Percentiles rank a stretch among this genome's conserved stretches.
Conservation (phyloP, 148 eudicot genomes). For the Mesembryanthemum crystallinum region DNA sequence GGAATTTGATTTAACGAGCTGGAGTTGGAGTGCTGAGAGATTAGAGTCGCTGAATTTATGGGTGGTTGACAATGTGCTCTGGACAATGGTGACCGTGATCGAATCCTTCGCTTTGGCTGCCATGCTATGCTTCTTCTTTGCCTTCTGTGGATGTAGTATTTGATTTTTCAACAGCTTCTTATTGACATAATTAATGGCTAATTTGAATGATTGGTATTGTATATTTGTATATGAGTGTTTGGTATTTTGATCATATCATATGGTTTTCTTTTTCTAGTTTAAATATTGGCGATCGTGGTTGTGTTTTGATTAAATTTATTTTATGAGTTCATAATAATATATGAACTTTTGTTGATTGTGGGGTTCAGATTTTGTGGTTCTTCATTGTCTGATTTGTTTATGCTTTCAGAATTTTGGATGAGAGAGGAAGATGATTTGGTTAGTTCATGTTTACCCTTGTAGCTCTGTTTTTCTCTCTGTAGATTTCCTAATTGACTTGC, state of each 20-base stretch:
- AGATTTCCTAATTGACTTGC: no score
- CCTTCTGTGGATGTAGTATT: conserved; percentile 62
- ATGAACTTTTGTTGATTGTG: no score
- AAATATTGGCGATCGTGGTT: no score
- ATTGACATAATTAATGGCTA: neutral
- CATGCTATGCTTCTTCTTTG: conserved; percentile 51
- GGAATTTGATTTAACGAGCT: conserved; percentile 25
- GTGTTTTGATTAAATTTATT: no score
- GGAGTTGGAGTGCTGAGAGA: conserved; percentile 12
- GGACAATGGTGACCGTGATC: conserved; percentile 37
- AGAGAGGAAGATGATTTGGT: neutral
- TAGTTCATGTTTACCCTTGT: no score
- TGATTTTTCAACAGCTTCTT: conserved; percentile 24
- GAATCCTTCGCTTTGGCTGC: conserved; percentile 50
- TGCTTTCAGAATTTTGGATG: neutral
- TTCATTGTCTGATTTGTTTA: no score
- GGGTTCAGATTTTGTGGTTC: no score
- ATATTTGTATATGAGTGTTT: no score
- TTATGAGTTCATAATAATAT: no score
- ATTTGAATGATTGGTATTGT: neutral
- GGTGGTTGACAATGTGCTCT: conserved; percentile 47
- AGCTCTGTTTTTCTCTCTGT: no score
- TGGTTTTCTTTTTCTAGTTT: no score
- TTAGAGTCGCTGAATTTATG: conserved; percentile 44
- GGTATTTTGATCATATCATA: no score